Conservation (phyloP, 2,329 filamentous ascomycete genomes). For the Botrytis paeoniae region DNA sequence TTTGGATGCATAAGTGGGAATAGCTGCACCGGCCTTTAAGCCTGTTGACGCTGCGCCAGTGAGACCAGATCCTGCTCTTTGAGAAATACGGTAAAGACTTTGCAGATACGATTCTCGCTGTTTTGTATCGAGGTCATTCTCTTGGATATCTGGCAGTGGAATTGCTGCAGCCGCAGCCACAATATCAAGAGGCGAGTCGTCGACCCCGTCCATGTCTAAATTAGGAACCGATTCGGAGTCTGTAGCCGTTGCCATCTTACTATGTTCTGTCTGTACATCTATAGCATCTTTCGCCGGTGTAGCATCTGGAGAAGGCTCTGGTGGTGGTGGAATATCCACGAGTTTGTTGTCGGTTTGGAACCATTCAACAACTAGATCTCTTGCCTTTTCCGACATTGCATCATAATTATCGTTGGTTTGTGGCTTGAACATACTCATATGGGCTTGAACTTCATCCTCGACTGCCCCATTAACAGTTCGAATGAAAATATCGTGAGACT, state of each 20-base stretch:
- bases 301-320: background rate
- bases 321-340: conserved; percentile 9
- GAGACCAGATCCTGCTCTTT: conserved; percentile 11
- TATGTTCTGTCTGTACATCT: background rate
- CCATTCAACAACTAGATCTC: conserved; percentile 26
- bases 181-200: conserved; percentile 15
- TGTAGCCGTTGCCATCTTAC: background rate
- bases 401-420: conserved; percentile 31
- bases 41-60: conserved; percentile 5
- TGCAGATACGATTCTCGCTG: conserved; percentile 19
- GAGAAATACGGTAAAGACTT: conserved; percentile 15
- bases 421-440: conserved; percentile 34
- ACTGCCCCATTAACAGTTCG: conserved; percentile 29
- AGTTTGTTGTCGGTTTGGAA: conserved; percentile 8
- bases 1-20: conserved; percentile 14
- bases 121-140: conserved; percentile 15
- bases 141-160: conserved; percentile 17
- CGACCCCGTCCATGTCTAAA: conserved; percentile 6
- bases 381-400: conserved; percentile 24
- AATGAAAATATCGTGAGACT: conserved; percentile 23
- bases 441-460: conserved; percentile 32
- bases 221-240: conserved; percentile 4
- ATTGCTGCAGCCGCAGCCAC: conserved; percentile 12
- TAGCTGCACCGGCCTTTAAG: conserved; percentile 9
- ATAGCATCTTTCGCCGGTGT: background rate